Conservation (phyloP, 169 alveolate genomes). For the Toxoplasma gondii region DNA sequence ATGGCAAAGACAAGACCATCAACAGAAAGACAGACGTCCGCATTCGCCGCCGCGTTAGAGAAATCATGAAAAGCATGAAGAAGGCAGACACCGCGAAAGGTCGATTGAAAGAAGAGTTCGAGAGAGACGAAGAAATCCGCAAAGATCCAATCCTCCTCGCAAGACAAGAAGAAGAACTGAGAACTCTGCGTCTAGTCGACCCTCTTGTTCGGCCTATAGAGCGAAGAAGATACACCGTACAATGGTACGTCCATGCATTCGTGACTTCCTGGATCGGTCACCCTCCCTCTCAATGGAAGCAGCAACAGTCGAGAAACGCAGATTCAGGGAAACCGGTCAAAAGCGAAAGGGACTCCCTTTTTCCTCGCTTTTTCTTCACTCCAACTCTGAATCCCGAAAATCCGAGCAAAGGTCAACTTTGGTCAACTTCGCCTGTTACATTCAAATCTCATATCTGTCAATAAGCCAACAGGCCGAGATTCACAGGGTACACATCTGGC, state of each 20-base stretch:
- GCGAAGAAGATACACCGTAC: constrained; percentile 33
- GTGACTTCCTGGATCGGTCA: neutral
- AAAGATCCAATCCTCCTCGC: neutral
- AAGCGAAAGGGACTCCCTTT: too few relatives aligned
- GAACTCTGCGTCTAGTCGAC: constrained; percentile 8
- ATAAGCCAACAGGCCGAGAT: too few relatives aligned
- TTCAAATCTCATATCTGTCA: too few relatives aligned
- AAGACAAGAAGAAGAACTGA: neutral
- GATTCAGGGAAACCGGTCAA: too few relatives aligned
- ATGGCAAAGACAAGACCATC: neutral
- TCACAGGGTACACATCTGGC: too few relatives aligned
- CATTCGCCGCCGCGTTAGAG: neutral
- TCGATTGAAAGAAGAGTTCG: neutral
- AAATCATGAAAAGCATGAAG: constrained; percentile 18
- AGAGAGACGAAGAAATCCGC: neutral
- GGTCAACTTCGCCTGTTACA: too few relatives aligned
- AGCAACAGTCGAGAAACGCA: too few relatives aligned
- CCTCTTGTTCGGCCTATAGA: constrained; percentile 5
- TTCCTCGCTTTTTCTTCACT: too few relatives aligned
- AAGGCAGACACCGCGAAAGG: neutral
- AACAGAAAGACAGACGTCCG: neutral
- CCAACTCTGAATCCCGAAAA: too few relatives aligned
- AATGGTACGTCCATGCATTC: neutral
- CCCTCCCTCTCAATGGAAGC: neutral
- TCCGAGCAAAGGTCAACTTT: too few relatives aligned